Conservation (phyloP, 306 rosid species). For the cucumber (Cucumis sativus) region Cucumber_9930_V3 NC_026660.2:24597501-24598000, state of each 20-base stretch:
- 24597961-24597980: no score
- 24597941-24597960: no score
- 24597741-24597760: slow-evolving; percentile 38
- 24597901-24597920: neutral
- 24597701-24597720: slow-evolving; percentile 17
- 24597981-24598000: no score
- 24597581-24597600: neutral
- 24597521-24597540: neutral
- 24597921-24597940: neutral
- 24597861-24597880: neutral
- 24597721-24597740: slow-evolving; percentile 24
- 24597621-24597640: neutral
- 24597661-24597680: slow-evolving; percentile 35
- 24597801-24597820: slow-evolving; percentile 52
- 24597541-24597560: neutral
- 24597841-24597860: neutral
- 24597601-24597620: neutral
- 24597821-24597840: neutral
- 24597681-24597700: slow-evolving; percentile 34
- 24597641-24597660: neutral
- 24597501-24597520: slow-evolving; percentile 3
- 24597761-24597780: slow-evolving; percentile 25
- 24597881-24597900: neutral
- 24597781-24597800: slow-evolving; percentile 61
- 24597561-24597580: neutral